Base-by-base conservation (phyloP, 2,329 filamentous ascomycete species). In the Fusarium longipes region DNA sequence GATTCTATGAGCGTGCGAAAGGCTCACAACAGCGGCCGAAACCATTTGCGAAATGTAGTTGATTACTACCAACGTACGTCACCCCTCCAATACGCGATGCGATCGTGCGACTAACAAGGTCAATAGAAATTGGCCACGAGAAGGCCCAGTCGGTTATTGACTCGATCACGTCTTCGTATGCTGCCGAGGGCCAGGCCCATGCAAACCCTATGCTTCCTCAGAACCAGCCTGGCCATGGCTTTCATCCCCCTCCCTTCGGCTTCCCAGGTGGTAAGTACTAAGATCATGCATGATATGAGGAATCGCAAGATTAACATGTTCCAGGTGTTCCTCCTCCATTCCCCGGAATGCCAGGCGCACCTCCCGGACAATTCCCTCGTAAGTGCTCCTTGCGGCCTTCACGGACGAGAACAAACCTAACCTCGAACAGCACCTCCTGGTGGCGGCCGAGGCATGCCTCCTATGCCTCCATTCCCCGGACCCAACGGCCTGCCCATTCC, bases 1-100 rank as follows among this genome's bases (percentile, higher is more conserved):
- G 96, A 99, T 86, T 97, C 93, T 43, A 98, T 98, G 95, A 97
- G 93, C 82, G 96, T 99, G 81, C 94, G 96, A 75, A 98, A 98
- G 84, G 96, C 96, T 48, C 96, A 99, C 82, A 99, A 99, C 84
- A 91, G 89, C 78, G 96, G 96, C 66, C 89, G 95, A 74, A 99
- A 99, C 83, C 96, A 99, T 78, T 83, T 99, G 67, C 92, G 96
- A 76, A 99, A 99, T 80, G 96, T 99, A 29, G 91, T 97, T 74
- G 94, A 97, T 78, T 99, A 99, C 83, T 99, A 99, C 80, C 94
- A 98, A 82, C 93, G 92, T 94, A 81, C 60, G 85, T 78, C 50
- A 30, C 20, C 18, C 38, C 53, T 30, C 32, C 49, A 20, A 22
- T 36, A 36, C 25, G 14, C 29, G n/a, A 44, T 50, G 22, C 39